Conservation (phyloP, 257 asterid genomes). For the Cruciata laevipes region DNA sequence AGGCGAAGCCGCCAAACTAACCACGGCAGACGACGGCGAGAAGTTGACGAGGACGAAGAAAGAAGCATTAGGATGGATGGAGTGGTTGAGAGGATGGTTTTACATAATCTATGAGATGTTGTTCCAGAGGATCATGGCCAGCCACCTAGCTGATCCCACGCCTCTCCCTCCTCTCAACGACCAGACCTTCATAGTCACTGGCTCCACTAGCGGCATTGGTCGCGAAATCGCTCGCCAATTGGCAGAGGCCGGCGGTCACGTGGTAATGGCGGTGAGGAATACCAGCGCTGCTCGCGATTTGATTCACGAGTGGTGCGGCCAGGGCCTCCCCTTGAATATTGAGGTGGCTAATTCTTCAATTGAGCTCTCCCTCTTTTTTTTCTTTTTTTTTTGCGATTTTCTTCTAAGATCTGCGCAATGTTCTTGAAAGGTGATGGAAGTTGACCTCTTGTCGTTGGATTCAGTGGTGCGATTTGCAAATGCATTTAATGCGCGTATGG, state of each 20-base stretch:
- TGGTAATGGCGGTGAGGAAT: conserved; percentile 93
- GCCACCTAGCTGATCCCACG: conserved; percentile 77
- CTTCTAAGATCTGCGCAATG: not conserved
- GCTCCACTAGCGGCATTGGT: conserved; percentile 97
- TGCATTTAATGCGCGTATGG: conserved; percentile 73
- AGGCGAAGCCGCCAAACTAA: conserved; percentile 30
- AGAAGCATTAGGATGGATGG: conserved; percentile 80
- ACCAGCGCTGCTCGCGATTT: conserved; percentile 62
- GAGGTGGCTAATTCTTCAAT: conserved; percentile 41
- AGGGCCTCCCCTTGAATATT: conserved; percentile 77
- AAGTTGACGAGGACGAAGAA: conserved; percentile 30
- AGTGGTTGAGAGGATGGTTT: conserved; percentile 80
- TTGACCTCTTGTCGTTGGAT: conserved; percentile 83
- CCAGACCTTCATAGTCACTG: conserved; percentile 79
- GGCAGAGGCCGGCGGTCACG: conserved; percentile 94
- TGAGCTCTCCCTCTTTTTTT: not conserved
- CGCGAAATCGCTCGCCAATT: conserved; percentile 91
- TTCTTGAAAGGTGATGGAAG: conserved; percentile 67
- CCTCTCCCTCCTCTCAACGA: conserved; percentile 79
- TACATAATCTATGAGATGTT: conserved; percentile 64
- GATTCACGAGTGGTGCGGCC: conserved; percentile 69
- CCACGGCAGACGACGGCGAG: conserved; percentile 19
- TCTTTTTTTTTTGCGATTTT: not conserved
- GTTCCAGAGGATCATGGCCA: conserved; percentile 89
- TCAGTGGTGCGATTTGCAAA: conserved; percentile 83